Base-by-base conservation (phyloP, 495 filamentous ascomycete species). In the Aspergillus hancockii region DNA sequence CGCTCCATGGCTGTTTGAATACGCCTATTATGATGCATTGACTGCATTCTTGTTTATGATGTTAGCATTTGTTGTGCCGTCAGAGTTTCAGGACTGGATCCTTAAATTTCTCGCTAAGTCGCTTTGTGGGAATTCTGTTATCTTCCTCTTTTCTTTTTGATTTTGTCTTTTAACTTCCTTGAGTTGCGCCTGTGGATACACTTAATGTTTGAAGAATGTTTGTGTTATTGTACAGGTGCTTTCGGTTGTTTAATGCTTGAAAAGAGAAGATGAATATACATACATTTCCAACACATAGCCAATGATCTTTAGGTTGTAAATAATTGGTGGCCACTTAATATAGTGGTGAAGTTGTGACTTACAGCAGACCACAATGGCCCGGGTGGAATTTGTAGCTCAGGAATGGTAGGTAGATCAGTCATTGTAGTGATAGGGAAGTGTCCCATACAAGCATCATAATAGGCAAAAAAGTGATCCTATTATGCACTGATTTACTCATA, bases 1-100 rank as follows among this genome's bases (percentile, higher is more conserved):
- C 16, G 38, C 14, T 41, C 9, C 14, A 31, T 36, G 18, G 25
- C 25, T 14, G 31, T 13, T 40, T 57, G 32, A 50, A 57, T 49
- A 57, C 28, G 54, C 43, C 30, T 57, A 8, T 51, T 23, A 50
- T 50, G 40, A 55, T 58, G 38, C 49, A 34, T 52, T 49, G 21
- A 14, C 8, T 45, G 34, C 36, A 52, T 52, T 51, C 19, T 54
- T 13, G 23, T 55, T 49, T 52, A 32, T 52, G 5, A 2, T 52
- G 31, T 45, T 40, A 38, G 45, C 40, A 40, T 50, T 13, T 30
- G 8, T 19, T 40, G 12, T 41, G 14, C 21, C 23, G 32, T 51
- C n/a, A 34, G 19, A 49, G 1, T 53, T 53, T 52, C 28, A 10
- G 57, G 46, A 28, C 57, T 47, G 57, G 57, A 31, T 52, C 57